Evolutionary conservation across 164 flowering plant genomes (phyloP), one percentile per base, ranked within the genome.

Genomic region (Pachysandra terminalis): DNA sequence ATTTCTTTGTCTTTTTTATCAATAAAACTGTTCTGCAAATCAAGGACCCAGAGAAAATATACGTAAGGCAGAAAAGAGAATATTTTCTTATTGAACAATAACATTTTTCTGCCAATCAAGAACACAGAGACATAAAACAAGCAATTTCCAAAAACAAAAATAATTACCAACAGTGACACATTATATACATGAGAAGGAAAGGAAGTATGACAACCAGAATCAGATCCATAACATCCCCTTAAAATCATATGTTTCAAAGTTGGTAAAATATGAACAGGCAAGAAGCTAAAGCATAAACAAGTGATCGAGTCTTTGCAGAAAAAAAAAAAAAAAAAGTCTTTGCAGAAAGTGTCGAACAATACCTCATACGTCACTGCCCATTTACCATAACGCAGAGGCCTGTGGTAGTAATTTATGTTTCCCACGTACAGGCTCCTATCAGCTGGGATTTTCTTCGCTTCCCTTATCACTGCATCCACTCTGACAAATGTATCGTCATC

Each of bases 301-400:
- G 23, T 28, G 16, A 1, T 8, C 0, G 37, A 8, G 49, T 60
- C 25, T 52, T 14, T 52, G 26, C 3, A 71, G 24, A 14, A 48
- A 1, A 17, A 58, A n/a, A n/a, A n/a, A n/a, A n/a, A n/a, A n/a
- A n/a, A n/a, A n/a, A n/a, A n/a, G n/a, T n/a, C n/a, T n/a, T n/a
- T n/a, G 35, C 35, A 67, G n/a, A 52, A 19, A 56, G 26, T 61
- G 41, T 28, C 66, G 61, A 48, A 52, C 13, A 19, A 45, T 81
- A 87, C 93, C 93, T 88, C 86, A 73, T 81, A 83, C 49, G 90
- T 85, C 61, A 88, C 93, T 41, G 93, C 89, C 89, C 93, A 88
- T 83, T 88, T 88, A 53, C 93, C 90, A 77, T 77, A 9, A 12
- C 93, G 93, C 65, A 88, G 37, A n/a, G 90, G 87, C 69, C 75